Evolutionary conservation across 768 basidiomycete genomes (phyloP).

Genomic region (Kwoniella newhampshirensis): DNA sequence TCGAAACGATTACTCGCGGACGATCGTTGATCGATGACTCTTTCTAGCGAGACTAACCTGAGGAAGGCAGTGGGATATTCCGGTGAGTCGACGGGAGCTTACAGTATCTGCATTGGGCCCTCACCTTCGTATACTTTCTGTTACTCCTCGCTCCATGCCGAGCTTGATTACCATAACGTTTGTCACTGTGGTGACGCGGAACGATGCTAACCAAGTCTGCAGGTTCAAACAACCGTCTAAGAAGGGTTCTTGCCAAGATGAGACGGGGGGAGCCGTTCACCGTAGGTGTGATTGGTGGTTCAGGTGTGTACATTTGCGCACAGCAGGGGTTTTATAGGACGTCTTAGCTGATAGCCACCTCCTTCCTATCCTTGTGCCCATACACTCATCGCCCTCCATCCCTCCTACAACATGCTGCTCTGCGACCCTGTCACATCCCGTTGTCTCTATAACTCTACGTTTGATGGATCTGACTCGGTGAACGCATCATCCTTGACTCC

Average conservation of each 20-base stretch:
- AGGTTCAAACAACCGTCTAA: constrained; percentile 36
- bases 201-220: too few species aligned
- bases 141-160: neutral
- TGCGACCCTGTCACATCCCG: too few species aligned
- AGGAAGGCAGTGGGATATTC: constrained; percentile 12
- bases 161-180: neutral
- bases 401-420: too few species aligned
- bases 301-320: constrained; percentile 27
- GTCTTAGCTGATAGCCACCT: too few species aligned
- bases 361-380: neutral
- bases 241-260: constrained; percentile 28
- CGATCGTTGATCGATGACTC: neutral
- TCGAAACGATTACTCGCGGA: neutral
- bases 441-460: too few species aligned
- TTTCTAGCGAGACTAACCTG: constrained; percentile 22
- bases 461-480: neutral
- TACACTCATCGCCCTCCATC: neutral
- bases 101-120: too few species aligned
- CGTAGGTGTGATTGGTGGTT: constrained; percentile 43
- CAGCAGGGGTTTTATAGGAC: neutral
- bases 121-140: too few species aligned
- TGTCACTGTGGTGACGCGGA: too few species aligned
- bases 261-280: constrained; percentile 35
- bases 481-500: neutral
- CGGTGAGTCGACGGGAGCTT: constrained; percentile 13